phyloP scores from a whole-genome alignment of 371 early-diverging fungal species.

The Mucor saturninus region DNA sequence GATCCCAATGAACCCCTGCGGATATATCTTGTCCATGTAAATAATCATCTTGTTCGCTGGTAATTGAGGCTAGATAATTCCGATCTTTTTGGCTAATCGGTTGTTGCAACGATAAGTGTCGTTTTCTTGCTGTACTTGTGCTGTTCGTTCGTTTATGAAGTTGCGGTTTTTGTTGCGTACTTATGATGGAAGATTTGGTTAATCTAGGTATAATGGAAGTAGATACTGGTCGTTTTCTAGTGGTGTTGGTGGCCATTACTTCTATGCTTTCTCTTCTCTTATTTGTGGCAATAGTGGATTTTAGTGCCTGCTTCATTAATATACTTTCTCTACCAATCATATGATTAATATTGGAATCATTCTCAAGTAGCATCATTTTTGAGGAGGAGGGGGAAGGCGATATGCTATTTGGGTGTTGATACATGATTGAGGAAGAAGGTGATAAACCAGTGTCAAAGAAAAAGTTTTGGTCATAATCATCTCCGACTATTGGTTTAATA shows the following conservation, averaged over 20 bases:
- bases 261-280: conserved; percentile 46
- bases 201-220: conserved; percentile 33
- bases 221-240: conserved; percentile 25
- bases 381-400: conserved; percentile 6
- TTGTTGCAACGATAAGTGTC: conserved; percentile 7
- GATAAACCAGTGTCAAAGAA: not conserved
- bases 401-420: conserved; percentile 4
- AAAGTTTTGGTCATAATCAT: conserved; percentile 3
- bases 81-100: conserved; percentile 12
- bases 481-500: conserved; percentile 1
- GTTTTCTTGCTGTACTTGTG: conserved; percentile 8
- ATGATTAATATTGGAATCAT: not conserved
- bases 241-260: conserved; percentile 17
- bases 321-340: conserved; percentile 13
- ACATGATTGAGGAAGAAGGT: conserved; percentile 16
- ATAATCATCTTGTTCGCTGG: not conserved
- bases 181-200: conserved; percentile 36
- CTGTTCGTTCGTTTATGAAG: conserved; percentile 6
- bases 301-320: conserved; percentile 25
- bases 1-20: conserved; percentile 39
- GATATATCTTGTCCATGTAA: not conserved
- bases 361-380: not conserved
- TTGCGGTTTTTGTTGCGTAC: conserved; percentile 10
- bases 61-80: conserved; percentile 8
- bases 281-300: conserved; percentile 9